These are phyloP conservation scores for Aspergillus mulundensis DNA, from an alignment of 495 filamentous ascomycete species.

Conservation along the genomic window DNA sequence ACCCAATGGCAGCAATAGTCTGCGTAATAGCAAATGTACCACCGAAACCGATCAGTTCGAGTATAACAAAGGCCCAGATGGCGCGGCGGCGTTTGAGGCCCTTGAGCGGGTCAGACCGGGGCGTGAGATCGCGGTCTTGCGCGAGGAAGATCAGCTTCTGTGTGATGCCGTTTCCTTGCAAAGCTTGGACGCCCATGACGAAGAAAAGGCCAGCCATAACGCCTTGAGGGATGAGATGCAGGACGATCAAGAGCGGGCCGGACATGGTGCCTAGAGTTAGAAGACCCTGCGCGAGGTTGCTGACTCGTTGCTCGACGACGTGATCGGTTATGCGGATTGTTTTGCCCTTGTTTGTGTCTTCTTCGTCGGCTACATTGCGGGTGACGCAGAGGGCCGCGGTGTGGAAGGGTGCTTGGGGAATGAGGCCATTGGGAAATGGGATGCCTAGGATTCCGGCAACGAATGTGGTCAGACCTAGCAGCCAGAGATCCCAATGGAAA, in stretches of 20 bases:
- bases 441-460: conserved; percentile 81
- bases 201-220: conserved; percentile 92
- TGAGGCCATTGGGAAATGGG: conserved; percentile 88
- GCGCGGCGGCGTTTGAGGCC: conserved; percentile 54
- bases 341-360: conserved; percentile 59
- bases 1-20: conserved; percentile 90
- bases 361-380: conserved; percentile 53
- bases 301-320: conserved; percentile 88
- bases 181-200: conserved; percentile 85
- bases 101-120: conserved; percentile 62
- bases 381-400: conserved; percentile 79
- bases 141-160: conserved; percentile 73
- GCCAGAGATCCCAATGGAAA: conserved; percentile 95
- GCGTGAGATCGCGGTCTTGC: conserved; percentile 62
- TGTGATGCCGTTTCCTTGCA: conserved; percentile 78
- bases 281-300: conserved; percentile 80
- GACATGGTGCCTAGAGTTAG: conserved; percentile 85
- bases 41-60: conserved; percentile 78
- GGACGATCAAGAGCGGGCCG: conserved; percentile 73
- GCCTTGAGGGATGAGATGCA: conserved; percentile 82
- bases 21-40: conserved; percentile 94
- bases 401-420: conserved; percentile 92
- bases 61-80: conserved; percentile 70
- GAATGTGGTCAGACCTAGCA: conserved; percentile 83
- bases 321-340: conserved; percentile 58